These are phyloP conservation scores for Yamadazyma sp. DNA, from an alignment of 805 yeast genomes.

Conservation along the genomic window DNA sequence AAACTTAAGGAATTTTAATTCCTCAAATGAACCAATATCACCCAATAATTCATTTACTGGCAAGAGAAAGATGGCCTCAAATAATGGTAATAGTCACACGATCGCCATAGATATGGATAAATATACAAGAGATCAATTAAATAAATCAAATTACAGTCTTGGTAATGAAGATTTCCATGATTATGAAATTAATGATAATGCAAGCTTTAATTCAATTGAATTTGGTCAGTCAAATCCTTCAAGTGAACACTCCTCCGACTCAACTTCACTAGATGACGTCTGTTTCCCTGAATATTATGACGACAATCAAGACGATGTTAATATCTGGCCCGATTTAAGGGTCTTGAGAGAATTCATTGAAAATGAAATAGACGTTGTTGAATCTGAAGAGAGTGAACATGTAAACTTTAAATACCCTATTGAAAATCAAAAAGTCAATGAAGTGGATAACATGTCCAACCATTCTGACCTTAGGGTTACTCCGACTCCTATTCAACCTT, in stretches of 20 bases:
- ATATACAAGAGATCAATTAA: constrained; percentile 29
- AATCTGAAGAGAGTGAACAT: constrained; percentile 3
- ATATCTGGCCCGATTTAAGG: constrained; percentile 77
- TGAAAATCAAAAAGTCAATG: constrained; percentile 30
- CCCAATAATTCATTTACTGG: constrained; percentile 9
- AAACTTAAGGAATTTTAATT: constrained; percentile 28
- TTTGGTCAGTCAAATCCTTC: constrained; percentile 62
- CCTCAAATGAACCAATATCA: constrained; percentile 6
- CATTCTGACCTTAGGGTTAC: constrained; percentile 46
- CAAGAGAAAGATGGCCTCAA: too few species aligned
- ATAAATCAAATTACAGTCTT: not conserved
- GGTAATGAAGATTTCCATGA: constrained; percentile 3
- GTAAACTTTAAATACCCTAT: constrained; percentile 14
- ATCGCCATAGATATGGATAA: constrained; percentile 41
- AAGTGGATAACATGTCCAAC: constrained; percentile 21
- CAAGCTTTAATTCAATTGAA: constrained; percentile 28
- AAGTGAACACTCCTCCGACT: constrained; percentile 56
- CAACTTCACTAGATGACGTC: constrained; percentile 85
- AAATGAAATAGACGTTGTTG: constrained; percentile 47
- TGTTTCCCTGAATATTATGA: constrained; percentile 77
- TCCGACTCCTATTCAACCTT: constrained; percentile 55
- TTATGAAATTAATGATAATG: constrained; percentile 9
- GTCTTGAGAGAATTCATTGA: constrained; percentile 73
- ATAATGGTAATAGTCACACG: constrained; percentile 4
- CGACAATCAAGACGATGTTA: constrained; percentile 16